Evolutionary conservation across 495 filamentous ascomycete species (phyloP).

Genomic region (Neurospora sp.): DNA sequence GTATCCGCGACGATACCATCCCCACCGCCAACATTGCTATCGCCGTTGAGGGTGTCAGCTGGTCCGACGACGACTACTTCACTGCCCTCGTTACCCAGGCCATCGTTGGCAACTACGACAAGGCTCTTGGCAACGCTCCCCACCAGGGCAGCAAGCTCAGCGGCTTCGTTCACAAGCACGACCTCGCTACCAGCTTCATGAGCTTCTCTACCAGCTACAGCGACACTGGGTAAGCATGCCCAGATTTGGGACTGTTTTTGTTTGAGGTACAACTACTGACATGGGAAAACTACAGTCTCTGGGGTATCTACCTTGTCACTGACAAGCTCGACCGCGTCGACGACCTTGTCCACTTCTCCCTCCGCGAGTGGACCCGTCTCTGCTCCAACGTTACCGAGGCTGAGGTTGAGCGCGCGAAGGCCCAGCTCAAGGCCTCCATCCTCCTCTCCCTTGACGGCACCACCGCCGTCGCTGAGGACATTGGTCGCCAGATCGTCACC

Average conservation of each 20-base stretch:
- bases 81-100: conserved; percentile 94
- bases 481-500: conserved; percentile 95
- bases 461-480: conserved; percentile 94
- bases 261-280: background rate
- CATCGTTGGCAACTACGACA: conserved; percentile 99
- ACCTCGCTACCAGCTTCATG: conserved; percentile 99
- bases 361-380: conserved; percentile 95
- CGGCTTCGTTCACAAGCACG: conserved; percentile 81
- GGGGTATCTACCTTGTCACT: conserved; percentile 97
- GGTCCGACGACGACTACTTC: conserved; percentile 98
- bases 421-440: conserved; percentile 96
- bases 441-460: conserved; percentile 95
- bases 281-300: conserved; percentile 55
- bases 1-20: conserved; percentile 92
- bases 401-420: conserved; percentile 96
- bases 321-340: conserved; percentile 80
- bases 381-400: conserved; percentile 75
- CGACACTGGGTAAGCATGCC: conserved; percentile 75
- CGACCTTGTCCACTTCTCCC: conserved; percentile 94
- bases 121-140: conserved; percentile 91
- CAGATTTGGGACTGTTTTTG: background rate
- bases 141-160: conserved; percentile 98
- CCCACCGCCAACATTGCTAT: conserved; percentile 95
- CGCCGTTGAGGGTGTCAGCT: conserved; percentile 98
- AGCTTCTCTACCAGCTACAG: conserved; percentile 99